Evolutionary conservation across 1,139 yeast genomes (phyloP).

Genomic region (Pichia sp.): DNA sequence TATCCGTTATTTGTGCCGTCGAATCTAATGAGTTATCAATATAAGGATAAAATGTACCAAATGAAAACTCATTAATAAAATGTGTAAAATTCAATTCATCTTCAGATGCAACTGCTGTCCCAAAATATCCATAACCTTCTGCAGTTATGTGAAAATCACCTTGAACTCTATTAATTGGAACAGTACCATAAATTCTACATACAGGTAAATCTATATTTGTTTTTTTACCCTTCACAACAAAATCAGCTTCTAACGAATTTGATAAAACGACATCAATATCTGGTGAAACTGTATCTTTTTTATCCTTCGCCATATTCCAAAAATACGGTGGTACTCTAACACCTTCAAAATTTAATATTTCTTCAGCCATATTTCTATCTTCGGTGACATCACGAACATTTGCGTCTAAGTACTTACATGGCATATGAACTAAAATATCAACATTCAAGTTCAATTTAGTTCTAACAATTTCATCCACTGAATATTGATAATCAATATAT

Average conservation of each 20-base stretch:
- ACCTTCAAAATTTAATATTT: slow-evolving; percentile 63
- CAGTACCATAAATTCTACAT: slow-evolving; percentile 81
- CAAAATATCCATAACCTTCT: slow-evolving; percentile 56
- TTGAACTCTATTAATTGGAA: slow-evolving; percentile 78
- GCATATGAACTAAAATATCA: slow-evolving; percentile 78
- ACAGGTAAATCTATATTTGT: slow-evolving; percentile 57
- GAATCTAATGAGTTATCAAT: slow-evolving; percentile 81
- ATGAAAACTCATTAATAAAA: slow-evolving; percentile 78
- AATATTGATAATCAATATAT: slow-evolving; percentile 67
- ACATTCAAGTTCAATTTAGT: slow-evolving; percentile 63
- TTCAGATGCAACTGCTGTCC: slow-evolving; percentile 38
- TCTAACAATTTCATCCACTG: slow-evolving; percentile 59
- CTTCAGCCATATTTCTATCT: slow-evolving; percentile 74
- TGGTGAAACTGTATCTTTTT: slow-evolving; percentile 50
- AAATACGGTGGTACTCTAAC: slow-evolving; percentile 41
- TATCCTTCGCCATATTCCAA: slow-evolving; percentile 38
- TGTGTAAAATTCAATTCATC: slow-evolving; percentile 73
- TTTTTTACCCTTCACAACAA: slow-evolving; percentile 37
- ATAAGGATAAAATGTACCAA: slow-evolving; percentile 84
- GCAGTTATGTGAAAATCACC: slow-evolving; percentile 87
- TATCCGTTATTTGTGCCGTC: slow-evolving; percentile 51
- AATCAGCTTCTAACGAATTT: slow-evolving; percentile 61
- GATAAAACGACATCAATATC: slow-evolving; percentile 60
- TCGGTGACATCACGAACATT: slow-evolving; percentile 72
- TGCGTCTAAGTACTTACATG: slow-evolving; percentile 70